These are phyloP conservation scores for Capsicum rhomboideum DNA, from an alignment of 257 asterid genomes.

Conservation along the genomic window DNA sequence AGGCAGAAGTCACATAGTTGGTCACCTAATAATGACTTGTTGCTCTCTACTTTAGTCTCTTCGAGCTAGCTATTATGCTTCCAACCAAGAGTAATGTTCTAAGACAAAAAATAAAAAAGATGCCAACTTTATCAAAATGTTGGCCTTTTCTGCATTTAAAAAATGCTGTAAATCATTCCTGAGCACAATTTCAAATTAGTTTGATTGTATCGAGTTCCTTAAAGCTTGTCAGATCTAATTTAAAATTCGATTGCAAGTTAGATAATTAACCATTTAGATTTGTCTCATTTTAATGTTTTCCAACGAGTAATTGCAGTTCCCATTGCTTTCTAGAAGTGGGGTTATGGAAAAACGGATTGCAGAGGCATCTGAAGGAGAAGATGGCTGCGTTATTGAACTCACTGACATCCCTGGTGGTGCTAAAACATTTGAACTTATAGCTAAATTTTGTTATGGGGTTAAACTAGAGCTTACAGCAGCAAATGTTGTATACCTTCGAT, in stretches of 20 bases:
- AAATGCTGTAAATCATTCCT: background rate
- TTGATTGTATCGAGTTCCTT: background rate
- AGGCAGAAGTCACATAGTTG: background rate
- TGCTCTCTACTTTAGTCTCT: background rate
- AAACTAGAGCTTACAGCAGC: slow-evolving; percentile 90
- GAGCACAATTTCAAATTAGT: background rate
- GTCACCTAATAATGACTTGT: background rate
- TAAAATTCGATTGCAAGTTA: background rate
- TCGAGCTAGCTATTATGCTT: background rate
- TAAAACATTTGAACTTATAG: slow-evolving; percentile 83
- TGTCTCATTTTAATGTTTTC: background rate
- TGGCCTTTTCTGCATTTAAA: background rate
- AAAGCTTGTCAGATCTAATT: background rate
- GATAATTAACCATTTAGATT: background rate
- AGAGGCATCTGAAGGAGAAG: slow-evolving; percentile 62
- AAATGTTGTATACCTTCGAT: slow-evolving; percentile 71
- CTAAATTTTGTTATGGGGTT: slow-evolving; percentile 91
- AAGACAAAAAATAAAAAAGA: background rate
- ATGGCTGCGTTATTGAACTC: slow-evolving; percentile 44
- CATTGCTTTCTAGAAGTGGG: slow-evolving; percentile 91
- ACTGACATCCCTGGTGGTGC: slow-evolving; percentile 82
- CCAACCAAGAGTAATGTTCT: background rate
- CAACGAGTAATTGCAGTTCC: slow-evolving; percentile 48
- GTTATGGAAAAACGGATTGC: slow-evolving; percentile 82
- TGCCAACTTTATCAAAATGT: background rate